Conservation (phyloP, 225 moss, liverwort and hornwort genomes). For the Marchantia polymorpha region DNA sequence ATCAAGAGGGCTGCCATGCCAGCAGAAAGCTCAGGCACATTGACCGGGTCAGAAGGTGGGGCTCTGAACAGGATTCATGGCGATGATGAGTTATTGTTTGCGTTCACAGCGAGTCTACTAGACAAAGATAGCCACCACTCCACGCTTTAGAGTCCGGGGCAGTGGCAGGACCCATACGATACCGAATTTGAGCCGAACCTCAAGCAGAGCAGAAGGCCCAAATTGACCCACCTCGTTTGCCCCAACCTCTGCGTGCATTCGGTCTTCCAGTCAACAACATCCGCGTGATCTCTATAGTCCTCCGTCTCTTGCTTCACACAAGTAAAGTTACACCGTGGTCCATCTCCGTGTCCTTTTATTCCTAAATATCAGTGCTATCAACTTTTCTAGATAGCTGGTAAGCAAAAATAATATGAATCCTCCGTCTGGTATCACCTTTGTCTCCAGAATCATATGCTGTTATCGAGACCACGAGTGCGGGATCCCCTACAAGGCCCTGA, state of each 20-base stretch:
- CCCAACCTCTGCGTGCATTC: neutral
- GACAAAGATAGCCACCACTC: neutral
- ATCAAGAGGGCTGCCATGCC: neutral
- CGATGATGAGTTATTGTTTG: neutral
- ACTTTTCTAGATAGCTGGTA: too few species aligned
- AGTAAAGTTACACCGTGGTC: neutral
- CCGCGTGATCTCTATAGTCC: neutral
- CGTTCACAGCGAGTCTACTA: neutral
- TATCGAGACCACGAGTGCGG: too few species aligned
- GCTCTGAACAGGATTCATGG: neutral
- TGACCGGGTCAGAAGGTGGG: neutral
- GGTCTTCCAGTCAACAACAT: conserved; percentile 3
- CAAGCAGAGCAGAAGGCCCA: neutral
- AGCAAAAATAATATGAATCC: too few species aligned
- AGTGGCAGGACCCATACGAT: neutral
- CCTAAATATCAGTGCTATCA: too few species aligned
- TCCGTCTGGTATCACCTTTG: too few species aligned
- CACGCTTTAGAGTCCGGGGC: neutral
- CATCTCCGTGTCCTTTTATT: neutral
- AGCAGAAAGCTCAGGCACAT: neutral
- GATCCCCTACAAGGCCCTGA: too few species aligned
- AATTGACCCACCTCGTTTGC: neutral
- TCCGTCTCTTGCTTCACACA: neutral
- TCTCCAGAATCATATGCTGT: too few species aligned
- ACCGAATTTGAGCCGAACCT: neutral